Conservation (phyloP, 2,329 filamentous ascomycete genomes). For the Fusarium tupiense region DNA sequence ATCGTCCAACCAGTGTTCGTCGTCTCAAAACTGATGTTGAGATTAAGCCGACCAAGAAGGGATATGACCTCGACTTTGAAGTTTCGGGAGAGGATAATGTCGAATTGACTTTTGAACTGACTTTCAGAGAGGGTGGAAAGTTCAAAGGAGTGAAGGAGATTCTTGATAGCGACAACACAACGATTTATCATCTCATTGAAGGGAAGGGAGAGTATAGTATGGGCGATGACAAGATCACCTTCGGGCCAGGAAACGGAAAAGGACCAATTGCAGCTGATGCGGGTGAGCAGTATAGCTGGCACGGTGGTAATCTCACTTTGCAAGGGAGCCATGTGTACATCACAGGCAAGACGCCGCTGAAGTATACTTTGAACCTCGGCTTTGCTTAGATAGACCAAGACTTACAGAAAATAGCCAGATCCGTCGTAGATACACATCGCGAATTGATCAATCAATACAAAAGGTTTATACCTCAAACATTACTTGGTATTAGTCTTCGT, state of each 20-base stretch:
- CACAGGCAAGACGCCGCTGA: slow-evolving; percentile 7
- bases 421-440: neutral
- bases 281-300: slow-evolving; percentile 20
- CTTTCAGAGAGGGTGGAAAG: slow-evolving; percentile 11
- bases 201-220: slow-evolving; percentile 6
- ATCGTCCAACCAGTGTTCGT: slow-evolving; percentile 5
- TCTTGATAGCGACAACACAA: slow-evolving; percentile 9
- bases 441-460: accelerated
- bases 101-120: slow-evolving; percentile 19
- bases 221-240: neutral
- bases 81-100: slow-evolving; percentile 23
- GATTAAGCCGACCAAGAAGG: neutral
- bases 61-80: slow-evolving; percentile 12
- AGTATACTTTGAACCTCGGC: slow-evolving; percentile 17
- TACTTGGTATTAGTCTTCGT: neutral
- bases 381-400: neutral
- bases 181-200: neutral
- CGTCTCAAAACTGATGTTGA: slow-evolving; percentile 18
- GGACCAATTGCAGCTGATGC: slow-evolving; percentile 5
- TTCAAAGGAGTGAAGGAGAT: slow-evolving; percentile 14
- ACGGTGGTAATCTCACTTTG: slow-evolving; percentile 3
- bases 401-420: accelerated
- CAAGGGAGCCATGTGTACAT: slow-evolving; percentile 11
- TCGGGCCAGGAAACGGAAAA: neutral
- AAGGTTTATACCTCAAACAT: neutral